phyloP scores from a whole-genome alignment of 495 filamentous ascomycete genomes.

The Terfezia claveryi region DNA sequence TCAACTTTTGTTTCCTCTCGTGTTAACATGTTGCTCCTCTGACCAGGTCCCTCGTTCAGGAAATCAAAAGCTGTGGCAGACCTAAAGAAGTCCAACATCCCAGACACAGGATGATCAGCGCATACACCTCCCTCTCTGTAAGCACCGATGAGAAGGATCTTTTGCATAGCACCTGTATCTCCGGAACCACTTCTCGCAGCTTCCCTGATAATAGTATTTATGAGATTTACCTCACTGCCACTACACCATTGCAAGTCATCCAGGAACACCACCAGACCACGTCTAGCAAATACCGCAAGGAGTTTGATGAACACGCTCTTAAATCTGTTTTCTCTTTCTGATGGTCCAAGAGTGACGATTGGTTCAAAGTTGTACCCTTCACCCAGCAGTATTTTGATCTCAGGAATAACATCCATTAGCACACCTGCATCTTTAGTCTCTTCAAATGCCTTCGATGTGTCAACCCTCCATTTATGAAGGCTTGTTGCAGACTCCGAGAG shows the following conservation, averaged over 20 bases:
- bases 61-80: not conserved
- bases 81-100: slow-evolving; percentile 16
- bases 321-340: slow-evolving; percentile 16
- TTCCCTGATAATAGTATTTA: slow-evolving; percentile 17
- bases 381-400: slow-evolving; percentile 15
- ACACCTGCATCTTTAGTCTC: slow-evolving; percentile 14
- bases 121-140: slow-evolving; percentile 17
- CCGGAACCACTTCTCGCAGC: not conserved
- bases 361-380: slow-evolving; percentile 16
- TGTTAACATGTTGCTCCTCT: not conserved
- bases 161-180: not conserved
- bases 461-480: slow-evolving; percentile 16
- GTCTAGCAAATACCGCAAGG: slow-evolving; percentile 16
- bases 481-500: slow-evolving; percentile 15
- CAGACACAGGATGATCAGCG: slow-evolving; percentile 15
- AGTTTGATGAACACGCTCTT: slow-evolving; percentile 16
- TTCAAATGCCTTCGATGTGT: slow-evolving; percentile 18
- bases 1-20: slow-evolving; percentile 8
- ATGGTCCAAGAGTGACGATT: slow-evolving; percentile 14
- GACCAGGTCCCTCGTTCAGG: not conserved
- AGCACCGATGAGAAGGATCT: slow-evolving; percentile 17
- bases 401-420: slow-evolving; percentile 16
- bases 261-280: slow-evolving; percentile 16
- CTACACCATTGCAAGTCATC: slow-evolving; percentile 20
- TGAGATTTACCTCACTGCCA: slow-evolving; percentile 14